phyloP scores from a whole-genome alignment of 2,329 filamentous ascomycete species.

The Aspergillus texensis region DNA sequence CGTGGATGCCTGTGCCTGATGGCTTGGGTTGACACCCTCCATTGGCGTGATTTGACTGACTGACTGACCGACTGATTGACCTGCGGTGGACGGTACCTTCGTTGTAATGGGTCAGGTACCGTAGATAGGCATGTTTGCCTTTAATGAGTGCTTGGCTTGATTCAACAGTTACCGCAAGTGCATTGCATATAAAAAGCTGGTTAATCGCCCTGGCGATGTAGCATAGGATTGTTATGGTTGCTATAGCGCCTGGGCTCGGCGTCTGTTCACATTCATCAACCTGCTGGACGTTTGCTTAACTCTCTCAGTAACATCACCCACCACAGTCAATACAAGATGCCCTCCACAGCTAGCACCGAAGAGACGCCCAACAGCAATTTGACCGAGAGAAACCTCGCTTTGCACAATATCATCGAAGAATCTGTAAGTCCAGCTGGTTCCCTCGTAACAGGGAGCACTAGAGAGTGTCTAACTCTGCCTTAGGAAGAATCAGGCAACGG shows the following conservation, averaged over 20 bases:
- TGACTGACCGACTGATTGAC: conserved; percentile 1
- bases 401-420: conserved; percentile 7
- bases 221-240: not conserved
- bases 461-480: not conserved
- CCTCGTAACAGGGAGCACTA: not conserved
- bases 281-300: not conserved
- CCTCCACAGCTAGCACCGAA: not conserved
- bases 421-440: not conserved
- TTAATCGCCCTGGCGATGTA: not conserved
- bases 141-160: not conserved
- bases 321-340: not conserved
- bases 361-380: not conserved
- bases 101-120: not conserved
- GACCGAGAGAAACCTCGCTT: conserved; percentile 15
- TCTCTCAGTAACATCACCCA: not conserved
- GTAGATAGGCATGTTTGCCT: not conserved
- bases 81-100: not conserved
- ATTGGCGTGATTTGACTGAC: not conserved
- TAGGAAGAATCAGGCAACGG: not conserved
- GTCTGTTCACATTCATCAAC: not conserved
- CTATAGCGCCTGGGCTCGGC: not conserved
- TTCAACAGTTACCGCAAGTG: not conserved
- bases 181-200: not conserved
- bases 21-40: not conserved
- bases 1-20: not conserved